Percentiles rank a stretch among this genome's conserved stretches.
phyloP scores from a whole-genome alignment of 768 basidiomycete genomes.

The Leccinum pellstonianum region DNA sequence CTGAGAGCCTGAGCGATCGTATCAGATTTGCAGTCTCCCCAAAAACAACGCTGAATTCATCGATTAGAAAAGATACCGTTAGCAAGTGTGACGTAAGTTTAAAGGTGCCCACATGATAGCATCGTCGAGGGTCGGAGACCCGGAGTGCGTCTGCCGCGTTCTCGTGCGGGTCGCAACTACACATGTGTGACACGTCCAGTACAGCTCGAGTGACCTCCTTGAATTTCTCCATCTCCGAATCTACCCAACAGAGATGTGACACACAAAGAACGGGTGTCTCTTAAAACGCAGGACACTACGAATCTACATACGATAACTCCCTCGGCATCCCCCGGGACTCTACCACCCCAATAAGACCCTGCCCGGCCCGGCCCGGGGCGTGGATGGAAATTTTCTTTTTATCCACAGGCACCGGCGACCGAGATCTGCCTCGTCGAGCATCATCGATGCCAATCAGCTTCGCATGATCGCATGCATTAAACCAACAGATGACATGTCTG shows the following conservation, averaged over 20 bases:
- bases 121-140: not conserved
- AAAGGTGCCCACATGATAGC: slow-evolving; percentile 2
- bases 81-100: not conserved
- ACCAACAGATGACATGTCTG: not conserved
- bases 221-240: not conserved
- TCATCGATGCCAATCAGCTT: not conserved
- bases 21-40: too few species aligned
- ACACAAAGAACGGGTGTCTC: not conserved
- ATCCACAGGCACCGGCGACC: not conserved
- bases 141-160: not conserved
- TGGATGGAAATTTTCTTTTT: not conserved
- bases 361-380: not conserved
- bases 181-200: not conserved
- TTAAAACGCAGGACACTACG: not conserved
- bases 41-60: too few species aligned
- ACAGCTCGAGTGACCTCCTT: not conserved
- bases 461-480: not conserved
- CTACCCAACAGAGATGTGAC: not conserved
- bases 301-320: not conserved
- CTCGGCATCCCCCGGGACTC: not conserved
- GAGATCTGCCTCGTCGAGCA: not conserved
- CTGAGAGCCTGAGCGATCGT: too few species aligned
- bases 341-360: not conserved
- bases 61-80: not conserved
- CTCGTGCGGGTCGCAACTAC: slow-evolving; percentile 1